Percentiles rank a stretch among this genome's conserved stretches.
These are phyloP conservation scores for Juncus effusus DNA, from an alignment of 176 grass and related monocot species.

Conservation along the genomic window DNA sequence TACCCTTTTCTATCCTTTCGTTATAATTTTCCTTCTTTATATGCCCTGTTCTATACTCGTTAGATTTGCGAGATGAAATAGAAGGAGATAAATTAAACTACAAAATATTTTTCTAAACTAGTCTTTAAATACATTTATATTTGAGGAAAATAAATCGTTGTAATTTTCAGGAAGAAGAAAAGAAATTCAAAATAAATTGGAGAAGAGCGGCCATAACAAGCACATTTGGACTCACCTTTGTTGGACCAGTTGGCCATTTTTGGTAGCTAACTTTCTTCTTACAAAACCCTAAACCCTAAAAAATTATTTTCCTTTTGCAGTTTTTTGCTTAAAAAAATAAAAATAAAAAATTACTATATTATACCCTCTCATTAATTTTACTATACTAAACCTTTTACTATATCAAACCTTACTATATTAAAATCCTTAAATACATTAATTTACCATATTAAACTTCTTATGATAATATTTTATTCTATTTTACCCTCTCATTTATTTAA, in stretches of 20 bases:
- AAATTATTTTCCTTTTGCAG: background rate
- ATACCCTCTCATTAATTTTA: background rate
- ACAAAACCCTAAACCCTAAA: slow-evolving; percentile 1
- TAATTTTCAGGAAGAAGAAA: slow-evolving; percentile 53
- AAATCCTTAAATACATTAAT: background rate
- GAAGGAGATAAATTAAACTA: no score
- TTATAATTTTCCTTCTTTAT: no score
- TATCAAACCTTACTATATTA: no score
- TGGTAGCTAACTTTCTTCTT: slow-evolving; percentile 50
- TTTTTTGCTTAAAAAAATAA: background rate
- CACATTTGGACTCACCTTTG: slow-evolving; percentile 89
- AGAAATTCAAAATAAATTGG: slow-evolving; percentile 93
- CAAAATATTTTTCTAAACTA: no score
- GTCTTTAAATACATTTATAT: background rate
- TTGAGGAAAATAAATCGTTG: slow-evolving; percentile 9
- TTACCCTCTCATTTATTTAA: background rate
- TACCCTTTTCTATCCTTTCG: no score
- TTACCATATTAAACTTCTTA: background rate
- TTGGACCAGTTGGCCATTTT: slow-evolving; percentile 87
- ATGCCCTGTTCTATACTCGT: no score
- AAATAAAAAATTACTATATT: background rate
- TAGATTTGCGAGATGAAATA: no score
- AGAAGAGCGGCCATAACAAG: slow-evolving; percentile 82
- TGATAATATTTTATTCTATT: slow-evolving; percentile 4
- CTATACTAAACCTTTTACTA: no score